Percentiles rank a stretch among this genome's conserved stretches.
phyloP scores from a whole-genome alignment of 2,329 filamentous ascomycete genomes.

The Metarhizium guizhouense region DNA sequence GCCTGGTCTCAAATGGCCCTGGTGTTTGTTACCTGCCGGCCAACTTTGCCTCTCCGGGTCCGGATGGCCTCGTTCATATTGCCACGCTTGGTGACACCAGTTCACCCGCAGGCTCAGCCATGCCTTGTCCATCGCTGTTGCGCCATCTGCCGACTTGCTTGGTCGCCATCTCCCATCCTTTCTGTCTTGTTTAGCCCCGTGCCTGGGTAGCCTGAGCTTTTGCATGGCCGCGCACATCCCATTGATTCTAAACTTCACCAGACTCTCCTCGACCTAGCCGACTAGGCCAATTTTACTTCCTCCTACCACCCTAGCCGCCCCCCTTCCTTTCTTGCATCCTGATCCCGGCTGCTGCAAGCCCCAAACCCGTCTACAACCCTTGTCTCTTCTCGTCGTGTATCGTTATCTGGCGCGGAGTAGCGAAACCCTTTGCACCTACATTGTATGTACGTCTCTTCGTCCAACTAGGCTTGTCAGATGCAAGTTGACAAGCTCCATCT shows the following conservation, averaged over 20 bases:
- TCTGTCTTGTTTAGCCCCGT: no score
- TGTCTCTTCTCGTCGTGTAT: background rate
- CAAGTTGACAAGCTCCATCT: background rate
- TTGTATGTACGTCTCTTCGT: background rate
- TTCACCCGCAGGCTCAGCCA: background rate
- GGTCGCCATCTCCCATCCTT: no score
- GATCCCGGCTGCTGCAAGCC: conserved; percentile 1
- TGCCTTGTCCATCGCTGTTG: no score
- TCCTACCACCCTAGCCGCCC: no score
- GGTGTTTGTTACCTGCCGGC: background rate
- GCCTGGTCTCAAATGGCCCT: background rate
- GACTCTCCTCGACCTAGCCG: background rate
- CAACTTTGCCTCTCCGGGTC: background rate
- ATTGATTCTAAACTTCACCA: no score
- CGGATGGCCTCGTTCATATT: background rate
- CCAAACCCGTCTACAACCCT: background rate
- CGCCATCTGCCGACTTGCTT: no score
- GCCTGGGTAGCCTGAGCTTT: no score
- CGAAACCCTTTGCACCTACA: no score
- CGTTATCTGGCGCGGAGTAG: background rate
- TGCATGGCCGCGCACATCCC: no score
- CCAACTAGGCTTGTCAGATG: background rate
- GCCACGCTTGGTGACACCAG: background rate
- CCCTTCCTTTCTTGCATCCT: background rate
- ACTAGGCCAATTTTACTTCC: background rate